Conservation (phyloP, 2,329 filamentous ascomycete genomes). For the Pseudocercospora fuligena region DNA sequence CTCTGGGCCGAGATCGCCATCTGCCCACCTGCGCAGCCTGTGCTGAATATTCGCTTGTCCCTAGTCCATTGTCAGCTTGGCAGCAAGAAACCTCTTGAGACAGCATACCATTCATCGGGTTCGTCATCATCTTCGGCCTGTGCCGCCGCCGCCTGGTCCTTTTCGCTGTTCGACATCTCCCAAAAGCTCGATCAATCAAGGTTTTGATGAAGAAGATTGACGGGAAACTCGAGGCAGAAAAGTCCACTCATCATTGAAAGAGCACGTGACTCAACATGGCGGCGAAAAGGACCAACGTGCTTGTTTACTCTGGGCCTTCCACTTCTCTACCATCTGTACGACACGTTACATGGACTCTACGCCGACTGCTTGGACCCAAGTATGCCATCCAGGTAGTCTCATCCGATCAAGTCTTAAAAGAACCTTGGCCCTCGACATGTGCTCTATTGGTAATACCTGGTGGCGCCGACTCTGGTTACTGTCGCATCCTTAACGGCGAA, state of each 20-base stretch:
- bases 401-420: constrained; percentile 78
- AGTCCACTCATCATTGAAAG: constrained; percentile 11
- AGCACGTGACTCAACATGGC: constrained; percentile 32
- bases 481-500: constrained; percentile 80
- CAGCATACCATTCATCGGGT: constrained; percentile 86
- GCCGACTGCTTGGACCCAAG: constrained; percentile 81
- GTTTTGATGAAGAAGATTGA: constrained; percentile 6
- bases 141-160: constrained; percentile 30
- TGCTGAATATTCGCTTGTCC: constrained; percentile 98
- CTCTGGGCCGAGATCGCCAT: not conserved
- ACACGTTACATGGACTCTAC: constrained; percentile 85
- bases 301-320: constrained; percentile 89
- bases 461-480: constrained; percentile 92
- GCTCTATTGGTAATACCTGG: constrained; percentile 90
- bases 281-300: constrained; percentile 78
- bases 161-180: constrained; percentile 39
- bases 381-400: constrained; percentile 91
- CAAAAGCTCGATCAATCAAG: not conserved
- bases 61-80: constrained; percentile 53
- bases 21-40: constrained; percentile 79
- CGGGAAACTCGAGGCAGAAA: not conserved
- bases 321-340: constrained; percentile 86
- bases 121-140: constrained; percentile 73
- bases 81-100: not conserved
- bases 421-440: constrained; percentile 88